Percentiles rank a stretch among this genome's conserved stretches.
phyloP scores from a whole-genome alignment of 768 basidiomycete genomes.

The Baorangia bicolor region DNA sequence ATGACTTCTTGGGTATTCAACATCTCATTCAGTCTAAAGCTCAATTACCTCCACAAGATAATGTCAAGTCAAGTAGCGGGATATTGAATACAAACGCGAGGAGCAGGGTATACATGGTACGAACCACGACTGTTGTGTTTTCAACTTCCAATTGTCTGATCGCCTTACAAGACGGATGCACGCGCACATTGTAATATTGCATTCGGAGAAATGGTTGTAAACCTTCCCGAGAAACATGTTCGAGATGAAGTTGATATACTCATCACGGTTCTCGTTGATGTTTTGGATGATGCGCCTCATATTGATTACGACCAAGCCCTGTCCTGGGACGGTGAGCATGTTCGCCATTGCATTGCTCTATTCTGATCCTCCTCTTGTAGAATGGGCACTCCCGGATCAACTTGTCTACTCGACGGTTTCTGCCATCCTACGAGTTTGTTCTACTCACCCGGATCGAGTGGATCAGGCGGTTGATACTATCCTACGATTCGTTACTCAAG shows the following conservation, averaged over 20 bases:
- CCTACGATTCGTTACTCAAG: conserved; percentile 53
- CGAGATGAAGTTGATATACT: conserved; percentile 49
- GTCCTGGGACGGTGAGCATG: conserved; percentile 70
- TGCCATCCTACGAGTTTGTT: conserved; percentile 68
- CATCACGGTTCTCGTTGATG: conserved; percentile 59
- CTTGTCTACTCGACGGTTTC: conserved; percentile 77
- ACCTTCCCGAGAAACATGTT: conserved; percentile 56
- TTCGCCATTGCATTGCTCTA: neutral
- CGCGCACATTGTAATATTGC: conserved; percentile 79
- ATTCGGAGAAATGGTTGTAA: conserved; percentile 74
- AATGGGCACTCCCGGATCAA: conserved; percentile 86
- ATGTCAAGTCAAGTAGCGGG: conserved; percentile 12
- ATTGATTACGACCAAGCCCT: conserved; percentile 77
- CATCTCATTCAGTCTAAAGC: conserved; percentile 63
- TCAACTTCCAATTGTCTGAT: neutral
- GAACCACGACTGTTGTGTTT: conserved; percentile 11
- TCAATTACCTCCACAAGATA: conserved; percentile 37
- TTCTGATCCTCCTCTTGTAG: conserved; percentile 38
- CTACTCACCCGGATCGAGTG: conserved; percentile 48
- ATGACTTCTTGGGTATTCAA: conserved; percentile 48
- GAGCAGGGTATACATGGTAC: conserved; percentile 56
- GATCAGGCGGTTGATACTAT: conserved; percentile 57
- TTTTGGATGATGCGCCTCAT: conserved; percentile 69
- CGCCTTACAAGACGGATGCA: conserved; percentile 54
- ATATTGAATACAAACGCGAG: conserved; percentile 22